phyloP scores from a whole-genome alignment of 2,329 filamentous ascomycete genomes.

The Colletotrichum sp. region DNA sequence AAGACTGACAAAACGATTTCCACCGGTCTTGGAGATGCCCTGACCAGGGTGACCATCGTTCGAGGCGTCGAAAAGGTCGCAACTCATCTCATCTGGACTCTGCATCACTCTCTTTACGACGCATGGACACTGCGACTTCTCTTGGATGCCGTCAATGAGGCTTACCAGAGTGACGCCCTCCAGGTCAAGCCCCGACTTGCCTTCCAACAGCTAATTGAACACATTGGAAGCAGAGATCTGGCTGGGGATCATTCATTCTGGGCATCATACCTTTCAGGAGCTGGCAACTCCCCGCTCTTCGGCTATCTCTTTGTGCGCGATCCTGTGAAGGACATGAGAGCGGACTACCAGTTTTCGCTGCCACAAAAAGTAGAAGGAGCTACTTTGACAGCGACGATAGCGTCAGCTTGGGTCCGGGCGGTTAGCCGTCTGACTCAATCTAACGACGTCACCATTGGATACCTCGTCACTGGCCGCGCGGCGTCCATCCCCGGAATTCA shows the following conservation, averaged over 20 bases:
- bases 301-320: neutral
- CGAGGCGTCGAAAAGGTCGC: neutral
- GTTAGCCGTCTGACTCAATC: neutral
- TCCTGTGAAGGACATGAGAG: neutral
- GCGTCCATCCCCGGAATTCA: neutral
- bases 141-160: slow-evolving; percentile 15
- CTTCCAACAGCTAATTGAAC: neutral
- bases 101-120: slow-evolving; percentile 19
- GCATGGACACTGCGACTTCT: slow-evolving; percentile 20
- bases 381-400: neutral
- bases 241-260: neutral
- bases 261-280: slow-evolving; percentile 1
- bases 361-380: neutral
- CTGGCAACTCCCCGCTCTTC: neutral
- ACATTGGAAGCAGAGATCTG: neutral
- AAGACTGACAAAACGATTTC: neutral
- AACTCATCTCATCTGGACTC: neutral
- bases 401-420: neutral
- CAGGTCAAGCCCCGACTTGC: neutral
- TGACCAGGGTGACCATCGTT: neutral
- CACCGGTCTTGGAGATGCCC: neutral
- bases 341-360: neutral
- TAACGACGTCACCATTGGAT: neutral
- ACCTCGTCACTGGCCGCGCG: neutral
- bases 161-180: slow-evolving; percentile 6